Evolutionary conservation across 1,284 basidiomycete genomes (phyloP).

Genomic region (Ustilago bromivora): DNA sequence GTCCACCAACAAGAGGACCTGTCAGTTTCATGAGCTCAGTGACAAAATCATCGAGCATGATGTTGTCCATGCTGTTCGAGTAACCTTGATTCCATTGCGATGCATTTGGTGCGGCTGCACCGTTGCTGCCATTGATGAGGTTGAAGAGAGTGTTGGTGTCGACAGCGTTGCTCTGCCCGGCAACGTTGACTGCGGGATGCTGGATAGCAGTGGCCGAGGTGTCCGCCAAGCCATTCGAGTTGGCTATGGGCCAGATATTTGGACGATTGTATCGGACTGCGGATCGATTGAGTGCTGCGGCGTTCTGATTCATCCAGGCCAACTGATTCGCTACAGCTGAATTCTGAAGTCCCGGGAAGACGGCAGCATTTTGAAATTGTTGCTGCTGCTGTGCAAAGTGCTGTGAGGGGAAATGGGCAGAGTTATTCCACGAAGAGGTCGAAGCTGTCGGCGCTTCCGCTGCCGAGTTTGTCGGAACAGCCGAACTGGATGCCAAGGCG

Average conservation of each 20-base stretch:
- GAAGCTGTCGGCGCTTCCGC: constrained; percentile 1
- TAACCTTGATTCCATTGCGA: constrained; percentile 35
- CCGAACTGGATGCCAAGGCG: constrained; percentile 4
- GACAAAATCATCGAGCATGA: constrained; percentile 60
- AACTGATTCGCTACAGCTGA: constrained; percentile 27
- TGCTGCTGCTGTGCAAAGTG: constrained; percentile 21
- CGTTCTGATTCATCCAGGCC: constrained; percentile 37
- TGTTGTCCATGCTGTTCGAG: constrained; percentile 42
- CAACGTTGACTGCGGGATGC: constrained; percentile 8
- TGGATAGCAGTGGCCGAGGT: constrained; percentile 2
- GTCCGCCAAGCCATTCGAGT: constrained; percentile 9
- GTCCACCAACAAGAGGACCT: constrained; percentile 32
- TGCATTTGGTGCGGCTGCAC: constrained; percentile 7
- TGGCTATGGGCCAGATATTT: constrained; percentile 36
- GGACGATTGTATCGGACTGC: constrained; percentile 42
- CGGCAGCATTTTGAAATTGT: constrained; percentile 10
- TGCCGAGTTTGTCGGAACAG: constrained; percentile 10
- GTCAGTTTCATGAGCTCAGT: constrained; percentile 53
- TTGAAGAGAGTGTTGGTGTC: constrained; percentile 36
- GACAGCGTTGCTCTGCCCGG: constrained; percentile 16
- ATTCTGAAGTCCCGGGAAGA: constrained; percentile 26
- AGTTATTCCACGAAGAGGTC: constrained; percentile 18
- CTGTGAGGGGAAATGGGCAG: constrained; percentile 35
- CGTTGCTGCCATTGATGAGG: constrained; percentile 23
- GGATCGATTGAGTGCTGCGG: constrained; percentile 24